These are phyloP conservation scores for Phialophora expanda DNA, from an alignment of 2,329 filamentous ascomycete species.

Conservation along the genomic window DNA sequence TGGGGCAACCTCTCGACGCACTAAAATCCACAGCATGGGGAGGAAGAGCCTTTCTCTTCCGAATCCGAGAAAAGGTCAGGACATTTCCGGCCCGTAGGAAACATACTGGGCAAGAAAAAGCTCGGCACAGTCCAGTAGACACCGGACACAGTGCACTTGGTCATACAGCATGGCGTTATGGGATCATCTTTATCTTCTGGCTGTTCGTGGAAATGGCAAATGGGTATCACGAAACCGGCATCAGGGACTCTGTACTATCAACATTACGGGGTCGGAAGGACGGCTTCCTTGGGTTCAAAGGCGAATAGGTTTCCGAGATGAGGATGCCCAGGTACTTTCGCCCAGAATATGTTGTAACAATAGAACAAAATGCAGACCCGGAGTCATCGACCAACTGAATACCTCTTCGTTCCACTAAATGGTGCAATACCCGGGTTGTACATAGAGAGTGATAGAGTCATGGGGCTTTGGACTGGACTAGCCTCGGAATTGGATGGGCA, in stretches of 20 bases:
- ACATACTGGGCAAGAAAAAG: not conserved
- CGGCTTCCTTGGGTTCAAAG: not conserved
- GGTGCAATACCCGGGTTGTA: not conserved
- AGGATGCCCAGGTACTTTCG: not conserved
- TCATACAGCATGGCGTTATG: conserved; percentile 35
- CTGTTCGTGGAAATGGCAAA: not conserved
- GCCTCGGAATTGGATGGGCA: conserved; percentile 9
- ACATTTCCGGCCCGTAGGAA: conserved; percentile 2
- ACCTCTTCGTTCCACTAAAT: not conserved
- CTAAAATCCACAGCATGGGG: not conserved
- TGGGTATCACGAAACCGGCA: not conserved
- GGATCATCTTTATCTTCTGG: not conserved
- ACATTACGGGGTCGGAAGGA: not conserved
- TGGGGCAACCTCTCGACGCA: conserved; percentile 8
- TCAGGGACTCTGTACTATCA: not conserved
- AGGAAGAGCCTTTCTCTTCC: not conserved
- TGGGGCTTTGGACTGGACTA: not conserved
- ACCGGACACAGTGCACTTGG: conserved; percentile 19
- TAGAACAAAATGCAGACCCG: conserved; percentile 17
- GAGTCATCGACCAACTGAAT: not conserved
- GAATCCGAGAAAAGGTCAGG: not conserved
- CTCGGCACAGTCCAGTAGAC: not conserved
- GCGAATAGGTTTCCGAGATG: not conserved
- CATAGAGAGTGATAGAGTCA: not conserved
- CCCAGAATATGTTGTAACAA: conserved; percentile 20